Evolutionary conservation across 2,329 filamentous ascomycete genomes (phyloP).

Genomic region (Fusarium compactum): DNA sequence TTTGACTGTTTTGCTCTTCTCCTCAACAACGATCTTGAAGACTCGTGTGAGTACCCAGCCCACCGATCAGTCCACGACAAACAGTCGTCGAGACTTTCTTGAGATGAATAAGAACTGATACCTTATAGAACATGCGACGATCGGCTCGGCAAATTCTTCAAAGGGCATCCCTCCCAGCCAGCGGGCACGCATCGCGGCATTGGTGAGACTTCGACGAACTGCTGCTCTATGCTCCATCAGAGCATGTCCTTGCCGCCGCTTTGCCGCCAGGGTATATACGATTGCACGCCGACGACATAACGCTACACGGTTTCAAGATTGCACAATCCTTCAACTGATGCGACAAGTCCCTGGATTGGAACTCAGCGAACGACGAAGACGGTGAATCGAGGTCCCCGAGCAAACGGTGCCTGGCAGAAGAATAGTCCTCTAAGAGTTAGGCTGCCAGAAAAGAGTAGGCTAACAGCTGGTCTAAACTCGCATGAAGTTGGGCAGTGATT

Average conservation of each 20-base stretch:
- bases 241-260: too few relatives aligned
- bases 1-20: not conserved
- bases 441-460: too few relatives aligned
- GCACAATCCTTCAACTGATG: not conserved
- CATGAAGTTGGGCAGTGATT: too few relatives aligned
- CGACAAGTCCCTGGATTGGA: not conserved
- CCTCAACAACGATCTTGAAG: not conserved
- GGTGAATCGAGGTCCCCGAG: not conserved
- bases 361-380: not conserved
- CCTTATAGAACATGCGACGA: not conserved
- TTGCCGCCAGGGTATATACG: too few relatives aligned
- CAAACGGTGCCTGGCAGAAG: not conserved
- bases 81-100: not conserved
- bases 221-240: too few relatives aligned
- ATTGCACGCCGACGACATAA: too few relatives aligned
- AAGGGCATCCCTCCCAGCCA: not conserved
- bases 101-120: not conserved
- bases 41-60: not conserved
- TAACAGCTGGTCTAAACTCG: too few relatives aligned
- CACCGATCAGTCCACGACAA: too few relatives aligned
- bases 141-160: not conserved
- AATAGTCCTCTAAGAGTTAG: too few relatives aligned
- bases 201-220: not conserved
- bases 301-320: accelerated
- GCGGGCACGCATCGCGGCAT: not conserved